Percentiles rank a stretch among this genome's conserved stretches.
Conservation (phyloP, 2,329 filamentous ascomycete genomes). For the Aspergillus neoniger region DNA sequence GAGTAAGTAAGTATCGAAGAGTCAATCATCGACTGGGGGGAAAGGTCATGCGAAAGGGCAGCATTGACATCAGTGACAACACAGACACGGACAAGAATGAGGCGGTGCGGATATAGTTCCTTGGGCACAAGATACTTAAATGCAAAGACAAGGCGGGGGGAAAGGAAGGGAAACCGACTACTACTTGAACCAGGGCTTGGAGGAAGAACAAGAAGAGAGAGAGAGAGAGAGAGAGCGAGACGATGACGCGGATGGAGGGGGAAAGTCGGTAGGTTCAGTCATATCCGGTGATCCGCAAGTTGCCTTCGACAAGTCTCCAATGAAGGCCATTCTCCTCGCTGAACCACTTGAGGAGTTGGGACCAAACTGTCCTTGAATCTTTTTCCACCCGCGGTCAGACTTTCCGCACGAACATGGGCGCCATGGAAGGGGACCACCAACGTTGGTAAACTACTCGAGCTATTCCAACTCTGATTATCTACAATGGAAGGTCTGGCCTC, state of each 20-base stretch:
- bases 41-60: slow-evolving; percentile 1
- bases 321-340: neutral
- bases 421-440: neutral
- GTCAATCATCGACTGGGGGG: neutral
- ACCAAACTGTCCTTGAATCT: neutral
- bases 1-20: neutral
- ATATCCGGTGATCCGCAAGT: slow-evolving; percentile 16
- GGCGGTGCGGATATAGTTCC: slow-evolving; percentile 21
- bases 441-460: neutral
- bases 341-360: neutral
- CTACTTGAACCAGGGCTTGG: neutral
- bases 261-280: slow-evolving; percentile 9
- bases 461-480: neutral
- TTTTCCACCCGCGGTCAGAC: neutral
- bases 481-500: too few species aligned
- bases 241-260: slow-evolving; percentile 18
- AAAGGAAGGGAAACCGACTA: neutral
- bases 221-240: neutral
- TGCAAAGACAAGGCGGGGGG: neutral
- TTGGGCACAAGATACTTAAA: slow-evolving; percentile 16
- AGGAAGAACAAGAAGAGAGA: neutral
- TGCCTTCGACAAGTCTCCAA: neutral
- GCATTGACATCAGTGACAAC: slow-evolving; percentile 8
- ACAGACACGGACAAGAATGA: slow-evolving; percentile 20
- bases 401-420: neutral